These are phyloP conservation scores for Echria macrotheca DNA, from an alignment of 495 filamentous ascomycete genomes.

Conservation along the genomic window DNA sequence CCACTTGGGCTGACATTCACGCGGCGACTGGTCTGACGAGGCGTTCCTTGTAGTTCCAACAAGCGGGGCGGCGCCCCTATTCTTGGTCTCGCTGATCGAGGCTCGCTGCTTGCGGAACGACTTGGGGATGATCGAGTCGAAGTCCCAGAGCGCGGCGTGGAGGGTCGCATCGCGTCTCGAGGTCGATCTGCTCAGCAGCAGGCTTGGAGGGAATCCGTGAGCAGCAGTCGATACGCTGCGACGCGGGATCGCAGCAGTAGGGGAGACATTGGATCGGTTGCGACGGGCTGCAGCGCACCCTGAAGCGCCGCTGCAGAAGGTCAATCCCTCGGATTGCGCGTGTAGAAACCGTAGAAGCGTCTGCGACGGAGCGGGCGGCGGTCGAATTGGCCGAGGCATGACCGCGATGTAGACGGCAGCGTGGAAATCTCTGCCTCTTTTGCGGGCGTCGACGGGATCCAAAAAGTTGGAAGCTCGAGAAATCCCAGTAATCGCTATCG, in stretches of 20 bases:
- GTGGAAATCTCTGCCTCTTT: background rate
- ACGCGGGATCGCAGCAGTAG: slow-evolving; percentile 15
- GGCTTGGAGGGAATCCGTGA: no score
- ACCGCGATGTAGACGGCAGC: slow-evolving; percentile 10
- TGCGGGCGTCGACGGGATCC: no score
- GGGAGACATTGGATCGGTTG: slow-evolving; percentile 18
- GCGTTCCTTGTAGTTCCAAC: slow-evolving; percentile 28
- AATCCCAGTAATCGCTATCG: slow-evolving; percentile 1
- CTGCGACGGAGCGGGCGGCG: slow-evolving; percentile 51
- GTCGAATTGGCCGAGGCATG: slow-evolving; percentile 34
- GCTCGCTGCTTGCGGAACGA: slow-evolving; percentile 9
- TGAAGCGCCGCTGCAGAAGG: slow-evolving; percentile 34
- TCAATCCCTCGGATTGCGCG: slow-evolving; percentile 52
- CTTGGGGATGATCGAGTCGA: slow-evolving; percentile 41
- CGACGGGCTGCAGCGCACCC: slow-evolving; percentile 13
- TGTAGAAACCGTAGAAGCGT: slow-evolving; percentile 58
- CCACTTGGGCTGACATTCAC: slow-evolving; percentile 41
- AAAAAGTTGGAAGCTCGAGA: no score
- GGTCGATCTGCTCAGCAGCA: slow-evolving; percentile 4
- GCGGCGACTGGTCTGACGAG: slow-evolving; percentile 27
- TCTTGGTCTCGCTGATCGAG: background rate
- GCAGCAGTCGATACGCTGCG: background rate
- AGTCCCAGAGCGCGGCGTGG: slow-evolving; percentile 39
- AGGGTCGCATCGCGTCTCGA: slow-evolving; percentile 27
- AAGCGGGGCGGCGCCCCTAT: slow-evolving; percentile 10